Evolutionary conservation across 768 basidiomycete genomes (phyloP).

Genomic region (Mycena leptocephala): DNA sequence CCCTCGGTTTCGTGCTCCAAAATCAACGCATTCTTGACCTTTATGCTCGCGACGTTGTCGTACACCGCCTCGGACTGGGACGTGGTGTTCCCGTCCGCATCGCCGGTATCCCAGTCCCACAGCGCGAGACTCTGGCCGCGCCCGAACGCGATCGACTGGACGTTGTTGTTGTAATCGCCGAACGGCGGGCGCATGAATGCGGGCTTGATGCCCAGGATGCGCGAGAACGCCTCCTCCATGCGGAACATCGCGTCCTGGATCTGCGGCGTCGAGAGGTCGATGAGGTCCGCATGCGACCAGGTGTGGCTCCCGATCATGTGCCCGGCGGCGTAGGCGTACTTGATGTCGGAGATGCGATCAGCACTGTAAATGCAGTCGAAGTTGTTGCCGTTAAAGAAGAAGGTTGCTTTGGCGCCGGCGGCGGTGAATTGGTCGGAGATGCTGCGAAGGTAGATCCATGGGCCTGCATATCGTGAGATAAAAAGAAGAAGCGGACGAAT

Average conservation of each 20-base stretch:
- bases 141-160: not conserved
- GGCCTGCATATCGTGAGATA: not conserved
- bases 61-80: no score
- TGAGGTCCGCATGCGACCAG: not conserved
- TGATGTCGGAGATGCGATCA: not conserved
- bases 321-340: not conserved
- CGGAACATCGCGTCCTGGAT: not conserved
- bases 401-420: not conserved
- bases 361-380: not conserved
- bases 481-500: not conserved
- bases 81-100: no score
- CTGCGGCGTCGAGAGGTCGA: not conserved
- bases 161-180: not conserved
- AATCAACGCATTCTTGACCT: constrained; percentile 42
- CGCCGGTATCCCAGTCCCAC: no score
- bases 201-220: not conserved
- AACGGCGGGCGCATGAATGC: not conserved
- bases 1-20: constrained; percentile 42
- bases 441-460: not conserved
- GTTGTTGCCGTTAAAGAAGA: not conserved
- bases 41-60: constrained; percentile 30
- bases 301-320: not conserved
- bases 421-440: not conserved
- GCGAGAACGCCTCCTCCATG: no score
- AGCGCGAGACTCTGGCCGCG: not conserved